Evolutionary conservation across 495 filamentous ascomycete species (phyloP).

Genomic region (Talaromyces wortmannii): DNA sequence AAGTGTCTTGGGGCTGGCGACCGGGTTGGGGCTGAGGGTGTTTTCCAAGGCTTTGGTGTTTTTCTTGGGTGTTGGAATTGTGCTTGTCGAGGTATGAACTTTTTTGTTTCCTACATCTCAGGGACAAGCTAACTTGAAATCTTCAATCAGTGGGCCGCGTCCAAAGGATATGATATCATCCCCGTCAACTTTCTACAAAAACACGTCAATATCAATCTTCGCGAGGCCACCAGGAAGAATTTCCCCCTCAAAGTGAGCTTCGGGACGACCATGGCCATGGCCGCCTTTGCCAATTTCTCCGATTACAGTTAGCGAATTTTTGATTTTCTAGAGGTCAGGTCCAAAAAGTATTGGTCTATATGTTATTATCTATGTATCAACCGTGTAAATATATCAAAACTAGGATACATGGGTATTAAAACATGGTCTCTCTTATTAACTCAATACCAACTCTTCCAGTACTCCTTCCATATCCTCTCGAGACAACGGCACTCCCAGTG

Average conservation of each 20-base stretch:
- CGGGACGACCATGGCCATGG: conserved; percentile 68
- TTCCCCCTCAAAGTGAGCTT: conserved; percentile 75
- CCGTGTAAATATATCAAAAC: not conserved
- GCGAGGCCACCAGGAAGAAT: conserved; percentile 55
- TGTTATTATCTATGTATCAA: not conserved
- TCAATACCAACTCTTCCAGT: conserved; percentile 70
- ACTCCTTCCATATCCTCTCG: conserved; percentile 86
- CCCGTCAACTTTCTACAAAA: conserved; percentile 52
- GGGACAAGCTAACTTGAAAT: not conserved
- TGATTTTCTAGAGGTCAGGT: not conserved
- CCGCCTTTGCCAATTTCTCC: conserved; percentile 57
- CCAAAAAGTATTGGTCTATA: no score
- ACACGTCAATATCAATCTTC: conserved; percentile 52
- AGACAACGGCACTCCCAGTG: conserved; percentile 77
- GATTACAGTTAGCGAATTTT: conserved; percentile 1
- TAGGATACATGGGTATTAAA: conserved; percentile 4
- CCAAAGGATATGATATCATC: conserved; percentile 67
- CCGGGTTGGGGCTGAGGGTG: conserved; percentile 62
- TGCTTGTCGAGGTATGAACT: conserved; percentile 59
- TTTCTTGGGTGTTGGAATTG: conserved; percentile 62
- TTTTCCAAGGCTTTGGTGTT: conserved; percentile 72
- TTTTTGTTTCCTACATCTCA: not conserved
- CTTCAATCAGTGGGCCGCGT: conserved; percentile 54
- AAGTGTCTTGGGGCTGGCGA: conserved; percentile 60
- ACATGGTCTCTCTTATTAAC: conserved; percentile 4